These are phyloP conservation scores for Lactarius akahatsu DNA, from an alignment of 768 basidiomycete species.

Conservation along the genomic window DNA sequence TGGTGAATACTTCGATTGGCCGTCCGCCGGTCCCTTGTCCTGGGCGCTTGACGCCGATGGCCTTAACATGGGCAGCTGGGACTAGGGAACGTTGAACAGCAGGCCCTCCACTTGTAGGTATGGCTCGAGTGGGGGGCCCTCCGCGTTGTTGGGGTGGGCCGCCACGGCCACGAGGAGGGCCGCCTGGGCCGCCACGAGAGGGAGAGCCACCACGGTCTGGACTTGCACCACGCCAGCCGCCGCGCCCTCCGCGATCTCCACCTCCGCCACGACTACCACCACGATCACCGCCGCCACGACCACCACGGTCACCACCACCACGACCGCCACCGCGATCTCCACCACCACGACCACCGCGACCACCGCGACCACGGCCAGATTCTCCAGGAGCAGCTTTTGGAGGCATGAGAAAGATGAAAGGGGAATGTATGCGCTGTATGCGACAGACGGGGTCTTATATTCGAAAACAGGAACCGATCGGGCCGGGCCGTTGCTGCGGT, in stretches of 20 bases:
- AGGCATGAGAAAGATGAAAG: slow-evolving; percentile 26
- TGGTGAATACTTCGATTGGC: slow-evolving; percentile 45
- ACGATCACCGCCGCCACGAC: neutral
- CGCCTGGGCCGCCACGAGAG: slow-evolving; percentile 31
- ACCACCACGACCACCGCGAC: neutral
- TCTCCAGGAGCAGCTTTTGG: slow-evolving; percentile 14
- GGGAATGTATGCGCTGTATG: too few relatives aligned
- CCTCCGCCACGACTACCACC: neutral
- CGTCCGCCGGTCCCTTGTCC: slow-evolving; percentile 60
- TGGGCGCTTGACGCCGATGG: slow-evolving; percentile 69
- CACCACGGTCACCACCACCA: slow-evolving; percentile 8
- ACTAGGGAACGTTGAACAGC: slow-evolving; percentile 31
- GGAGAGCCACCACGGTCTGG: slow-evolving; percentile 5
- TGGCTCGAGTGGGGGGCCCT: slow-evolving; percentile 36
- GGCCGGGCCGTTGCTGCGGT: neutral
- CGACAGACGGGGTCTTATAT: neutral
- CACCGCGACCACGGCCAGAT: neutral
- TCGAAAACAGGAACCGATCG: neutral
- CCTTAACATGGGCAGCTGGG: slow-evolving; percentile 42
- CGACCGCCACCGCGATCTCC: neutral
- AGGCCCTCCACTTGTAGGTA: slow-evolving; percentile 20
- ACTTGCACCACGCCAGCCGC: slow-evolving; percentile 10
- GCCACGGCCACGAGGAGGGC: slow-evolving; percentile 35
- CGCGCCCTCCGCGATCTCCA: slow-evolving; percentile 10
- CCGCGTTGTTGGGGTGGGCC: slow-evolving; percentile 31